A percentile compares a stretch with the other conserved stretches of the same genome.
Conservation (phyloP, 2,329 filamentous ascomycete genomes). For the Grosmannia serpens region DNA sequence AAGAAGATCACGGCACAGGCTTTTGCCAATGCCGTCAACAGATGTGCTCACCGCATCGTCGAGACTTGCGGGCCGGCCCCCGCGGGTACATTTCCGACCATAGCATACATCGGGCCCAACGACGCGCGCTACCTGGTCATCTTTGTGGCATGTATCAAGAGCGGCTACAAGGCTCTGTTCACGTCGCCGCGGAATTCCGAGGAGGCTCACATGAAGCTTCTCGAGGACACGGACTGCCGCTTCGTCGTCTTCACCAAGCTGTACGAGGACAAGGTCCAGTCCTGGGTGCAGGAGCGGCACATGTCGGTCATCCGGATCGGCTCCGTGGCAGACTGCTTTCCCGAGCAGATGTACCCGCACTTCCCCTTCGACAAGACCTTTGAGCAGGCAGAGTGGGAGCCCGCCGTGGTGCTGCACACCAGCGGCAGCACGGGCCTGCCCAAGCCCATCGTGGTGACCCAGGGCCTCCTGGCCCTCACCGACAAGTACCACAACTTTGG, state of each 20-base stretch:
- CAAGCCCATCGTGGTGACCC: conserved; percentile 28
- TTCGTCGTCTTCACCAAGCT: conserved; percentile 22
- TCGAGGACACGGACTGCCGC: conserved; percentile 30
- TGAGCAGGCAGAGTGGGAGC: conserved; percentile 29
- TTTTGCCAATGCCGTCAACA: conserved; percentile 11
- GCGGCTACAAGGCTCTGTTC: conserved; percentile 19
- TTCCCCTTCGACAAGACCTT: conserved; percentile 17
- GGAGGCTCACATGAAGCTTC: conserved; percentile 32
- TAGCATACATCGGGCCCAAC: conserved; percentile 33
- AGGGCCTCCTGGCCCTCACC: conserved; percentile 25
- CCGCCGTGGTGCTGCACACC: conserved; percentile 30
- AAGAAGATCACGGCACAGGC: not conserved
- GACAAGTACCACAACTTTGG: conserved; percentile 15
- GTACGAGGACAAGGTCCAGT: conserved; percentile 10
- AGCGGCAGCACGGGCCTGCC: conserved; percentile 35
- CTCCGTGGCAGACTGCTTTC: not conserved
- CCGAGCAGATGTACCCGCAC: not conserved
- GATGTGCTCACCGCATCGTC: conserved; percentile 3
- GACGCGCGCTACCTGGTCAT: conserved; percentile 19
- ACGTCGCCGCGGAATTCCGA: conserved; percentile 31
- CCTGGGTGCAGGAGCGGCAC: conserved; percentile 17
- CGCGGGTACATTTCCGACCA: conserved; percentile 20
- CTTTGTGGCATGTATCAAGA: conserved; percentile 18
- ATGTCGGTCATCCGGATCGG: conserved; percentile 17
- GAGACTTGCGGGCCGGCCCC: not conserved